Percentiles rank a stretch among this genome's conserved stretches.
Evolutionary conservation across 345 rosid genomes (phyloP).

Genomic region (Noccaea bulbosa): DNA sequence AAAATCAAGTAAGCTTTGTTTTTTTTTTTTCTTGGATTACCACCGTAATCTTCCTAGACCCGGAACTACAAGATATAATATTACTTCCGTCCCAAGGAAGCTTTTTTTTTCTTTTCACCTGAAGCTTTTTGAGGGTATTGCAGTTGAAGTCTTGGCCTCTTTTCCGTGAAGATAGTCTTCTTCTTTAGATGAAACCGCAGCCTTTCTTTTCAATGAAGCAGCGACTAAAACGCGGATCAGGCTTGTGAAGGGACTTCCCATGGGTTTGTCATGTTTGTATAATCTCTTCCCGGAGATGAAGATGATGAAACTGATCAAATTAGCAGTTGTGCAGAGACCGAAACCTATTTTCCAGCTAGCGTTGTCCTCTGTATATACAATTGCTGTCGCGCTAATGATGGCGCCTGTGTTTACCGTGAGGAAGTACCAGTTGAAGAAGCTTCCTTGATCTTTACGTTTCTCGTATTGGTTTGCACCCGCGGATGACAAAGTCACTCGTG

Average conservation of each 20-base stretch:
- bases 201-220: constrained; percentile 43
- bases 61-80: too few relatives aligned
- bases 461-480: constrained; percentile 58
- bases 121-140: constrained; percentile 42
- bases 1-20: neutral
- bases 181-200: constrained; percentile 25
- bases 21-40: too few relatives aligned
- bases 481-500: constrained; percentile 45
- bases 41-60: too few relatives aligned
- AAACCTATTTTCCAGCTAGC: constrained; percentile 59
- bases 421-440: constrained; percentile 61
- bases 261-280: constrained; percentile 45
- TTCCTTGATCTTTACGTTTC: constrained; percentile 41
- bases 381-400: constrained; percentile 37
- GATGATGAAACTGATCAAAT: constrained; percentile 38
- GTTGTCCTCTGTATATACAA: constrained; percentile 52
- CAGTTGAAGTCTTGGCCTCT: neutral
- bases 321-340: constrained; percentile 43
- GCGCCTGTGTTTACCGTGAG: constrained; percentile 21
- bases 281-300: constrained; percentile 42
- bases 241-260: constrained; percentile 53
- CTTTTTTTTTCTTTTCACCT: constrained; percentile 32
- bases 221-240: constrained; percentile 51
- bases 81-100: neutral
- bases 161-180: constrained; percentile 45